These are phyloP conservation scores for Gomphus bonarii DNA, from an alignment of 1,284 basidiomycete species.

Conservation along the genomic window DNA sequence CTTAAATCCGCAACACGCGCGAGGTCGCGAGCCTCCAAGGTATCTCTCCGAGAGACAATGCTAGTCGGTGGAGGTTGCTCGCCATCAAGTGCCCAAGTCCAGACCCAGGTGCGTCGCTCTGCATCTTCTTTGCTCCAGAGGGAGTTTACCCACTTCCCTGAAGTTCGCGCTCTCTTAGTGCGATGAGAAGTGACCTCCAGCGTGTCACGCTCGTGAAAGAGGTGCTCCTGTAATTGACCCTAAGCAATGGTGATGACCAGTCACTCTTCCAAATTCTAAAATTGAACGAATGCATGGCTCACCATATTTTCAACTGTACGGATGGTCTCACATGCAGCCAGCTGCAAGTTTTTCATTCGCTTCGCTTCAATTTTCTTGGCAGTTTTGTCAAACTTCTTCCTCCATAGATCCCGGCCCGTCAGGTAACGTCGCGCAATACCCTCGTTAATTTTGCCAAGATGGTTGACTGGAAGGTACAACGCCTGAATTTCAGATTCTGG, in stretches of 20 bases:
- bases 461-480: slow-evolving; percentile 40
- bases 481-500: slow-evolving; percentile 37
- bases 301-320: slow-evolving; percentile 28
- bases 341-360: slow-evolving; percentile 47
- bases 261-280: slow-evolving; percentile 3
- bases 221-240: slow-evolving; percentile 29
- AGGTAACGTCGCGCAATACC: slow-evolving; percentile 53
- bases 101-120: slow-evolving; percentile 47
- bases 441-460: slow-evolving; percentile 65
- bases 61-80: slow-evolving; percentile 75
- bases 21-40: slow-evolving; percentile 58
- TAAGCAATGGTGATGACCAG: not conserved
- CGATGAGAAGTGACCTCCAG: slow-evolving; percentile 13
- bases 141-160: slow-evolving; percentile 24
- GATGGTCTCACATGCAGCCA: slow-evolving; percentile 46
- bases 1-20: slow-evolving; percentile 61
- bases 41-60: slow-evolving; percentile 70
- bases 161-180: slow-evolving; percentile 8
- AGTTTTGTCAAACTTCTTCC: slow-evolving; percentile 50
- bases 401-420: slow-evolving; percentile 43
- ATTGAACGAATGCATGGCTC: not conserved
- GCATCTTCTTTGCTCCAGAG: slow-evolving; percentile 39
- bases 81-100: slow-evolving; percentile 68
- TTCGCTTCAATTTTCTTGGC: slow-evolving; percentile 48
- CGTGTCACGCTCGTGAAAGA: slow-evolving; percentile 18